phyloP scores from a whole-genome alignment of 2,329 filamentous ascomycete species.

The Periconia sp. region DNA sequence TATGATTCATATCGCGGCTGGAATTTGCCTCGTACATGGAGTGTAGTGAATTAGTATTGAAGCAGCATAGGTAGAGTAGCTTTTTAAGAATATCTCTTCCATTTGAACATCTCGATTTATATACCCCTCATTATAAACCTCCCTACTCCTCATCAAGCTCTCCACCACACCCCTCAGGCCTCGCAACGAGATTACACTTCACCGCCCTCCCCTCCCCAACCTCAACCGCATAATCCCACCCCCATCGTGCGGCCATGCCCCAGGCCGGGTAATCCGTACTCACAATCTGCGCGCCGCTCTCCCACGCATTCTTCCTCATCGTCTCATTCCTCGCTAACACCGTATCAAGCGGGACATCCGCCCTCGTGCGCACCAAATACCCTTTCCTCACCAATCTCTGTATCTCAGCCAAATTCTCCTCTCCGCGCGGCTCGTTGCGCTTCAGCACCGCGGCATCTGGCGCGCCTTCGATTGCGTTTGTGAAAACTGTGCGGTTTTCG shows the following conservation, averaged over 20 bases:
- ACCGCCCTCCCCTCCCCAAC: slow-evolving; percentile 32
- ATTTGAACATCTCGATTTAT: background rate
- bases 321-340: slow-evolving; percentile 46
- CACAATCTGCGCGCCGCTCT: slow-evolving; percentile 54
- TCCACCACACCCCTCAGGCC: slow-evolving; percentile 35
- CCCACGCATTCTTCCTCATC: slow-evolving; percentile 47
- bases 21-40: too few relatives aligned
- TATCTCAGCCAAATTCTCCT: slow-evolving; percentile 44
- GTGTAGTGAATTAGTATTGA: too few relatives aligned
- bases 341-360: slow-evolving; percentile 51
- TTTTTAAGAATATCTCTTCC: background rate
- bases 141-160: background rate
- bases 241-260: slow-evolving; percentile 52
- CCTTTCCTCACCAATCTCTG: slow-evolving; percentile 49
- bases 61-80: background rate
- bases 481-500: slow-evolving; percentile 53
- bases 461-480: slow-evolving; percentile 50
- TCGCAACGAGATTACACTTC: slow-evolving; percentile 43
- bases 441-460: slow-evolving; percentile 55
- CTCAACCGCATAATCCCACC: slow-evolving; percentile 50
- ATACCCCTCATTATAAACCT: background rate
- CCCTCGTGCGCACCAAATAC: slow-evolving; percentile 54
- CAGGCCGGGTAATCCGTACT: slow-evolving; percentile 53
- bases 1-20: too few relatives aligned
- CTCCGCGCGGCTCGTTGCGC: slow-evolving; percentile 47